Base-by-base conservation (phyloP, 2,329 filamentous ascomycete genomes). In the Fusarium verticillioides region DNA sequence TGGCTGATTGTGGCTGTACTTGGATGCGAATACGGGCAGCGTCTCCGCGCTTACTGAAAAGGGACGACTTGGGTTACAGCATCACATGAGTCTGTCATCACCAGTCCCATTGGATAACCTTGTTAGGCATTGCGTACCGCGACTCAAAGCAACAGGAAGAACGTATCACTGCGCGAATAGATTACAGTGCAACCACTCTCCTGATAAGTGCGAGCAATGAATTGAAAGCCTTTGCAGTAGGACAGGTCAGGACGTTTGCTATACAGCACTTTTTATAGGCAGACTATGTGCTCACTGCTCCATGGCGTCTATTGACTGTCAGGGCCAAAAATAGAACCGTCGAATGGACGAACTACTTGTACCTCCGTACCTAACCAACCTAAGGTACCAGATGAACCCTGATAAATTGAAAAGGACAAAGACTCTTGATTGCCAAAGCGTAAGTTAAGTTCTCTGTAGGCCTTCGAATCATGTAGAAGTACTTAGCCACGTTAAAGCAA, bases 41-140 rank as follows among this genome's bases (percentile, higher is more conserved):
- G 28, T 53, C 50, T 34, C 50, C 37, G 18, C 43, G 63, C 47
- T 46, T 47, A 57, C 36, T 50, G 34, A 30, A 52, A 43, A 58
- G 40, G 47, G 62, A 34, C 39, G 13, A n/a, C 63, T 54, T 64
- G 66, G 60, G 67, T 56, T 43, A 56, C 26, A 69, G 71, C 69
- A 75, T 63, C 62, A 70, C 63, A 66, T 72, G 60, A 72, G 68
- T 49, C 49, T 36, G 58, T 68, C 64, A 63, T 63, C 52, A 63
- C 30, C 44, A 36, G 49, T 39, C 50, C 47, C 60, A 47, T 62
- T 62, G 53, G 42, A 58, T 69, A 75, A 50, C 71, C 65, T 67
- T 57, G 46, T 46, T 46, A 11, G 30, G 54, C 56, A 62, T 53
- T 59, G 36, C n/a, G 58, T 61, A 37, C 39, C 21, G 7, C 49